These are phyloP conservation scores for Fusarium caatingaense DNA, from an alignment of 2,329 filamentous ascomycete genomes.

Conservation along the genomic window DNA sequence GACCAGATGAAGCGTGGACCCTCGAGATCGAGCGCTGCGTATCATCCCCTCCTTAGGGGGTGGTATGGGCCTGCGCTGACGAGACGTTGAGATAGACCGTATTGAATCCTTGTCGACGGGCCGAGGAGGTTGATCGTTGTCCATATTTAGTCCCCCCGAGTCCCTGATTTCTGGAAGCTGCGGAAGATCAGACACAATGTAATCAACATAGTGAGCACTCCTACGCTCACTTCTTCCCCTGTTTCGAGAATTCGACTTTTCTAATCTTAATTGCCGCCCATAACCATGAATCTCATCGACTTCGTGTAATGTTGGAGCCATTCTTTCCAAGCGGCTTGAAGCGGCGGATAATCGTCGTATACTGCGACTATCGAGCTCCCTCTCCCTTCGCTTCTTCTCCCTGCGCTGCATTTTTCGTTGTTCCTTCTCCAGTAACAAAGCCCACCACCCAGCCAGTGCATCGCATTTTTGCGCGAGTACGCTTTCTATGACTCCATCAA, in stretches of 20 bases:
- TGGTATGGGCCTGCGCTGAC: slow-evolving; percentile 78
- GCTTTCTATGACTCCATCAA: slow-evolving; percentile 93
- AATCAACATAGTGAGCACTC: slow-evolving; percentile 72
- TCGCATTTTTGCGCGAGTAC: slow-evolving; percentile 92
- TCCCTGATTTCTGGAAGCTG: slow-evolving; percentile 74
- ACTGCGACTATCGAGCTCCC: slow-evolving; percentile 82
- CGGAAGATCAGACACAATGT: slow-evolving; percentile 79
- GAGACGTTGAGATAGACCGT: slow-evolving; percentile 80
- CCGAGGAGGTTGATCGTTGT: slow-evolving; percentile 68
- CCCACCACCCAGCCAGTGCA: slow-evolving; percentile 94
- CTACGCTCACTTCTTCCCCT: slow-evolving; percentile 83
- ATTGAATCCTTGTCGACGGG: slow-evolving; percentile 83
- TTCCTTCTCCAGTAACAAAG: slow-evolving; percentile 92
- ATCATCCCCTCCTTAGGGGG: slow-evolving; percentile 85
- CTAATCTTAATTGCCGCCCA: slow-evolving; percentile 56
- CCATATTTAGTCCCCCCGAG: slow-evolving; percentile 57
- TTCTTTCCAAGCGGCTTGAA: slow-evolving; percentile 84
- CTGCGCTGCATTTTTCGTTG: slow-evolving; percentile 83
- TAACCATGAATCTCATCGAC: slow-evolving; percentile 80
- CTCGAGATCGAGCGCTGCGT: slow-evolving; percentile 76
- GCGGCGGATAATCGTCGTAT: slow-evolving; percentile 87
- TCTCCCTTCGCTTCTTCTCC: slow-evolving; percentile 86
- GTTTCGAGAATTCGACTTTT: slow-evolving; percentile 66
- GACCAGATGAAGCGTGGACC: slow-evolving; percentile 88
- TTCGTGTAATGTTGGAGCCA: slow-evolving; percentile 80